Conservation (phyloP, 2,329 filamentous ascomycete species). For the Diplodia corticola region DNA sequence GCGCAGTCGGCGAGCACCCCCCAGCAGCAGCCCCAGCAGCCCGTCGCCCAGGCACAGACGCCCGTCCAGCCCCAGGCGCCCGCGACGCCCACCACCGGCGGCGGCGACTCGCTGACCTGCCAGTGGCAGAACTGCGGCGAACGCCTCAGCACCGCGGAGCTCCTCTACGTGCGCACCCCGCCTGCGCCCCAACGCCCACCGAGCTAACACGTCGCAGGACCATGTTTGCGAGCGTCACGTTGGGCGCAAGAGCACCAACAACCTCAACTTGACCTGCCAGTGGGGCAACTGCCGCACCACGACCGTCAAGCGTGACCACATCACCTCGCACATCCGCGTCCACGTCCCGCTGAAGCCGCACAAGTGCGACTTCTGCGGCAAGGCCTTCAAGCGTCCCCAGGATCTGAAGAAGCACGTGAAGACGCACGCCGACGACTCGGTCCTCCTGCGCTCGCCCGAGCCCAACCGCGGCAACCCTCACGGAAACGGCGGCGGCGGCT, state of each 20-base stretch:
- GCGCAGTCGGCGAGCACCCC: constrained; percentile 9
- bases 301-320: constrained; percentile 98
- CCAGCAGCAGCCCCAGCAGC: constrained; percentile 19
- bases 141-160: constrained; percentile 58
- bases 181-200: not conserved
- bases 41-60: not conserved
- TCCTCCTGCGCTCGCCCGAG: constrained; percentile 65
- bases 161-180: constrained; percentile 57
- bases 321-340: constrained; percentile 97
- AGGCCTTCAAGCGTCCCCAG: constrained; percentile 98
- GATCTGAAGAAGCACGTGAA: constrained; percentile 99
- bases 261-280: constrained; percentile 93
- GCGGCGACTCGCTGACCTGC: constrained; percentile 53
- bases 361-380: constrained; percentile 98
- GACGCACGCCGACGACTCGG: constrained; percentile 95
- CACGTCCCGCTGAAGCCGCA: constrained; percentile 99
- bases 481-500: constrained; percentile 35
- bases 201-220: constrained; percentile 60
- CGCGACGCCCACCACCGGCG: constrained; percentile 29
- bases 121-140: constrained; percentile 66
- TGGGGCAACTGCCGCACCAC: constrained; percentile 97
- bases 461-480: constrained; percentile 51
- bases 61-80: not conserved
- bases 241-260: constrained; percentile 98
- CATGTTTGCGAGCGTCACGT: constrained; percentile 98